Percentiles rank a stretch among this genome's conserved stretches.
These are phyloP conservation scores for Auriscalpium vulgare DNA, from an alignment of 768 basidiomycete species.

Conservation along the genomic window DNA sequence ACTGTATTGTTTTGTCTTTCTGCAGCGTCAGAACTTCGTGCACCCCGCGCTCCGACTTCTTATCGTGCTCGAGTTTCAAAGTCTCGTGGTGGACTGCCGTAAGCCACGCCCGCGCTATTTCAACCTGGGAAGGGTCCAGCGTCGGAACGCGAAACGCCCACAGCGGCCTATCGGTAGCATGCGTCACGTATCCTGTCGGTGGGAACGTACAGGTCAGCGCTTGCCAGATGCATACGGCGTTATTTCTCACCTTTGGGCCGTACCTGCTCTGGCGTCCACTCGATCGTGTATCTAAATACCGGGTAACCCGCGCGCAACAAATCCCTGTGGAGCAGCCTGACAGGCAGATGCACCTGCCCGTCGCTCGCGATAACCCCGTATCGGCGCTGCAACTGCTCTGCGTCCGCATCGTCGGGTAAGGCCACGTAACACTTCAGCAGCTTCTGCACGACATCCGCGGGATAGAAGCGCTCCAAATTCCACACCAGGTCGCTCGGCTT, in stretches of 20 bases:
- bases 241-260: conserved; percentile 41
- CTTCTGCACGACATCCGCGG: conserved; percentile 34
- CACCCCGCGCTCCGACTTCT: conserved; percentile 17
- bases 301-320: conserved; percentile 49
- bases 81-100: conserved; percentile 39
- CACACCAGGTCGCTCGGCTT: conserved; percentile 41
- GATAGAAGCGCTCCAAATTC: conserved; percentile 58
- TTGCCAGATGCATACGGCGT: not conserved
- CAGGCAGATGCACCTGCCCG: conserved; percentile 62
- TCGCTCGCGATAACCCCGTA: conserved; percentile 56
- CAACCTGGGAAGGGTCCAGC: conserved; percentile 38
- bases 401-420: conserved; percentile 32
- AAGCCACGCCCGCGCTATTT: conserved; percentile 49
- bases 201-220: not conserved
- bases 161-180: conserved; percentile 53
- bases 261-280: conserved; percentile 58
- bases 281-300: conserved; percentile 58
- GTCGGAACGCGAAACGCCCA: conserved; percentile 52
- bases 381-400: conserved; percentile 35
- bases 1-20: conserved; percentile 43
- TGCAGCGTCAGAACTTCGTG: conserved; percentile 39
- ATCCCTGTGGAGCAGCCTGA: conserved; percentile 55
- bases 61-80: conserved; percentile 29
- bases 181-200: conserved; percentile 56
- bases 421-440: conserved; percentile 38